phyloP scores from a whole-genome alignment of 208 protist species.

The Crithidia fasciculata region DNA sequence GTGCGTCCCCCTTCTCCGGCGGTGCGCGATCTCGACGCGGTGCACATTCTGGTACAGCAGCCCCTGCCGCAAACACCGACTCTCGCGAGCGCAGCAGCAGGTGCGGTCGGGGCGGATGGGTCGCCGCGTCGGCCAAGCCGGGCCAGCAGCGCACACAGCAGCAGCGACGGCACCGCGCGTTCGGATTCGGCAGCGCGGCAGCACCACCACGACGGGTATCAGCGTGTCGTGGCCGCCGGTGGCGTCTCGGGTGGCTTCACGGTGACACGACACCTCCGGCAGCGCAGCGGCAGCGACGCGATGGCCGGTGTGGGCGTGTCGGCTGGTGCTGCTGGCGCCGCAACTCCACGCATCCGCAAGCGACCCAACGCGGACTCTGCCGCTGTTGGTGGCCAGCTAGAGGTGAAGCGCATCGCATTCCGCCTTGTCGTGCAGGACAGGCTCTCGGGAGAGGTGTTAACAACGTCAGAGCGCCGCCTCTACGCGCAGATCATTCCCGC shows the following conservation, averaged over 20 bases:
- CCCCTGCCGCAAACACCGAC: constrained; percentile 1
- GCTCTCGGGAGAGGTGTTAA: constrained; percentile 11
- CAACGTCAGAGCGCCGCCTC: constrained; percentile 25
- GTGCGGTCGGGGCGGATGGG: neutral
- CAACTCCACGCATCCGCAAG: neutral
- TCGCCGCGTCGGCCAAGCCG: neutral
- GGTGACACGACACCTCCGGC: constrained; percentile 34
- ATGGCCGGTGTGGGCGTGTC: neutral
- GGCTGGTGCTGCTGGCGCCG: neutral
- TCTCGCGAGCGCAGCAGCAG: neutral
- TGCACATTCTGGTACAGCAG: constrained; percentile 27
- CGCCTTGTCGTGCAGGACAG: constrained; percentile 20
- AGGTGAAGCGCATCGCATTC: constrained; percentile 45
- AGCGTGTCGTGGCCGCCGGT: constrained; percentile 15
- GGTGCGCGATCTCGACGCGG: constrained; percentile 11
- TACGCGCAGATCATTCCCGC: constrained; percentile 51
- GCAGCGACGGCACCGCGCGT: constrained; percentile 7
- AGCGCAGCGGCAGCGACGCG: constrained; percentile 24
- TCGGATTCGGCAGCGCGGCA: constrained; percentile 17
- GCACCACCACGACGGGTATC: constrained; percentile 20
- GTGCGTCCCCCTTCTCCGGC: neutral
- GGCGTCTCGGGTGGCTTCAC: constrained; percentile 32
- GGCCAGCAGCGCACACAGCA: constrained; percentile 13
- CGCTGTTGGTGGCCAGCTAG: neutral
- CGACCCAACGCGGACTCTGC: neutral